Percentiles rank a stretch among this genome's conserved stretches.
Conservation (phyloP, 2,329 filamentous ascomycete species). For the Seiridium cupressi region DNA sequence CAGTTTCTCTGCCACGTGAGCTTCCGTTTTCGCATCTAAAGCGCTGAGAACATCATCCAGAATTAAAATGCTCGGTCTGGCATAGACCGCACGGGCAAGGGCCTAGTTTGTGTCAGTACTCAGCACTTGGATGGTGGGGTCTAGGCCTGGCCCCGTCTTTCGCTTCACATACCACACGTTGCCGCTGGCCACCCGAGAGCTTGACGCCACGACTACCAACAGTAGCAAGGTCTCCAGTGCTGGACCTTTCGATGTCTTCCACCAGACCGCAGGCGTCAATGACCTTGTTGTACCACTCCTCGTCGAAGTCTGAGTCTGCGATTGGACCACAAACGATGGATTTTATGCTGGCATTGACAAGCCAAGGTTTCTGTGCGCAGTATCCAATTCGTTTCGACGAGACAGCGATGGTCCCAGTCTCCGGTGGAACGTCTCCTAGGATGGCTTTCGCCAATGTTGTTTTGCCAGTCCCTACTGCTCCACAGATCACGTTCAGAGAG, state of each 20-base stretch:
- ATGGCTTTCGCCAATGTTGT: slow-evolving; percentile 1
- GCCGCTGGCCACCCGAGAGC: slow-evolving; percentile 27
- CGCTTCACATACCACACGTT: slow-evolving; percentile 21
- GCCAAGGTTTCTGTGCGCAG: slow-evolving; percentile 35
- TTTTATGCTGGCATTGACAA: slow-evolving; percentile 31
- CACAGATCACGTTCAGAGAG: slow-evolving; percentile 2
- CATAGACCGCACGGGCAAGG: slow-evolving; percentile 33
- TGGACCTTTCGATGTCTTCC: slow-evolving; percentile 19
- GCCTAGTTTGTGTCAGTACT: slow-evolving; percentile 19
- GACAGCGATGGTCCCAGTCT: background rate
- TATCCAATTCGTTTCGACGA: slow-evolving; percentile 26
- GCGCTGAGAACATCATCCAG: slow-evolving; percentile 36
- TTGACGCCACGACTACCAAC: slow-evolving; percentile 20
- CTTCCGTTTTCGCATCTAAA: slow-evolving; percentile 32
- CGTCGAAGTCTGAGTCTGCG: slow-evolving; percentile 9
- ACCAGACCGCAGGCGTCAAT: slow-evolving; percentile 20
- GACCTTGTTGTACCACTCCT: slow-evolving; percentile 28
- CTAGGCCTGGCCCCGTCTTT: too few relatives aligned
- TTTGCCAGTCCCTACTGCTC: slow-evolving; percentile 5
- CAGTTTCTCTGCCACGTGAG: slow-evolving; percentile 25
- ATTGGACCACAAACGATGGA: slow-evolving; percentile 21
- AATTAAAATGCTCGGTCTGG: slow-evolving; percentile 24
- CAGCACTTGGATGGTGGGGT: too few relatives aligned
- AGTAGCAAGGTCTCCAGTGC: slow-evolving; percentile 17
- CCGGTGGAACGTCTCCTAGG: slow-evolving; percentile 2